Evolutionary conservation across 805 yeast genomes (phyloP).

Genomic region (Saturnispora dispora): DNA sequence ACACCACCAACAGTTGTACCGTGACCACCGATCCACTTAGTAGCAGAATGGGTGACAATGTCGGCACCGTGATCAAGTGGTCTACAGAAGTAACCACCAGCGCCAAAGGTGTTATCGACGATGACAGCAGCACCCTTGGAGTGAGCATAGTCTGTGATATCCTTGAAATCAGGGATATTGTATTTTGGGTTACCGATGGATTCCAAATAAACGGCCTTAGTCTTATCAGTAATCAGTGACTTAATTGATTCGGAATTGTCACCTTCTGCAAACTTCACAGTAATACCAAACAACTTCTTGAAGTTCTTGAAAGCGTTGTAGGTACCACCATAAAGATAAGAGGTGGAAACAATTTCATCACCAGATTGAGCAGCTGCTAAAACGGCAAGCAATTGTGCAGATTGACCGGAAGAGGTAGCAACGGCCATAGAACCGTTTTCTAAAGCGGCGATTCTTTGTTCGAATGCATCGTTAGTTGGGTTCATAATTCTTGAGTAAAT

Average conservation of each 20-base stretch:
- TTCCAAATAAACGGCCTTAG: slow-evolving; percentile 86
- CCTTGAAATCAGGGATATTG: slow-evolving; percentile 85
- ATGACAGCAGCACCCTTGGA: slow-evolving; percentile 82
- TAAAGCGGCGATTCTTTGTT: slow-evolving; percentile 83
- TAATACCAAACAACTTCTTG: slow-evolving; percentile 74
- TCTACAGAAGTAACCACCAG: slow-evolving; percentile 80
- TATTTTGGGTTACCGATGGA: slow-evolving; percentile 90
- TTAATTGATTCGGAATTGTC: slow-evolving; percentile 66
- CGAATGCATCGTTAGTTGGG: slow-evolving; percentile 89
- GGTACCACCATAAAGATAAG: slow-evolving; percentile 91
- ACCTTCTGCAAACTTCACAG: slow-evolving; percentile 76
- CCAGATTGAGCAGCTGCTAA: slow-evolving; percentile 80
- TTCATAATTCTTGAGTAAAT: slow-evolving; percentile 86
- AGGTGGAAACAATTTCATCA: slow-evolving; percentile 81
- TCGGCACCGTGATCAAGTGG: slow-evolving; percentile 90
- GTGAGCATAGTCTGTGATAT: slow-evolving; percentile 67
- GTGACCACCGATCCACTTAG: slow-evolving; percentile 97
- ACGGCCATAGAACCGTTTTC: slow-evolving; percentile 90
- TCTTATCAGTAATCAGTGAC: slow-evolving; percentile 65
- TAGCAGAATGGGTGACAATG: slow-evolving; percentile 87
- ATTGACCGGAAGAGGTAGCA: slow-evolving; percentile 92
- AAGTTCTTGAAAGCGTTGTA: slow-evolving; percentile 91
- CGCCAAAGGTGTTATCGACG: slow-evolving; percentile 95
- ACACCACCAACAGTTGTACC: slow-evolving; percentile 94
- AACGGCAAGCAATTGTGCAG: slow-evolving; percentile 84